Conservation (phyloP, 2,329 filamentous ascomycete genomes). For the Parascedosporium putredinis region DNA sequence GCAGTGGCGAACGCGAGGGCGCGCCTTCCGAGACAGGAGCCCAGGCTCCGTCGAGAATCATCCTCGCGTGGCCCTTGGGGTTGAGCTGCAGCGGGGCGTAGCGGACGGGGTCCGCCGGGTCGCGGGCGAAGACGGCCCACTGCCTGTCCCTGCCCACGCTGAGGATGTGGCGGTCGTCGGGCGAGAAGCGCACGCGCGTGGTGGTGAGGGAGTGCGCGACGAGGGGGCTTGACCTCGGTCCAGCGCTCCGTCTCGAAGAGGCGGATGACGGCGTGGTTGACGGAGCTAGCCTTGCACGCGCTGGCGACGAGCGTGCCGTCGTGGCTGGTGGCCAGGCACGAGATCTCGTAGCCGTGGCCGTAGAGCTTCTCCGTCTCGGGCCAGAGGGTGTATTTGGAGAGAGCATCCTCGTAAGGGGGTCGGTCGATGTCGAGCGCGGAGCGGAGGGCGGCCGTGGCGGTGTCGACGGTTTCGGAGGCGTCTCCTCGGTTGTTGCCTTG, state of each 20-base stretch:
- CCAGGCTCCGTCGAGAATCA: conserved; percentile 89
- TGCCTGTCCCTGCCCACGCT: conserved; percentile 88
- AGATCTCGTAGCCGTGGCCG: conserved; percentile 95
- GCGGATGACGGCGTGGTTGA: conserved; percentile 89
- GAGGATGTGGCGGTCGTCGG: conserved; percentile 62
- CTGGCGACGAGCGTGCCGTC: conserved; percentile 73
- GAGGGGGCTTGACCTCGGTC: conserved; percentile 80
- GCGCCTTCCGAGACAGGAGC: conserved; percentile 39
- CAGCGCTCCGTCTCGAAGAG: conserved; percentile 80
- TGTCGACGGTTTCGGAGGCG: conserved; percentile 37
- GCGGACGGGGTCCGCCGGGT: conserved; percentile 19
- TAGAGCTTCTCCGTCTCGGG: conserved; percentile 95
- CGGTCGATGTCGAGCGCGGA: conserved; percentile 55
- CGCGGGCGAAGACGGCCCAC: conserved; percentile 70
- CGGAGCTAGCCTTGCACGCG: conserved; percentile 82
- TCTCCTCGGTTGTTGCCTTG: conserved; percentile 40
- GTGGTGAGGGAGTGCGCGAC: conserved; percentile 81
- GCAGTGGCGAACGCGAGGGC: conserved; percentile 67
- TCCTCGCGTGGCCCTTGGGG: conserved; percentile 77
- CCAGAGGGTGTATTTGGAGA: conserved; percentile 87
- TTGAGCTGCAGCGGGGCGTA: conserved; percentile 57
- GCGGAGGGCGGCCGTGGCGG: conserved; percentile 43
- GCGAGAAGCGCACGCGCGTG: conserved; percentile 70
- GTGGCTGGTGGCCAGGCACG: conserved; percentile 67
- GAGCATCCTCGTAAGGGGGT: conserved; percentile 80